phyloP scores from a whole-genome alignment of 169 alveolate genomes.

The Perkinsus marinus region DNA sequence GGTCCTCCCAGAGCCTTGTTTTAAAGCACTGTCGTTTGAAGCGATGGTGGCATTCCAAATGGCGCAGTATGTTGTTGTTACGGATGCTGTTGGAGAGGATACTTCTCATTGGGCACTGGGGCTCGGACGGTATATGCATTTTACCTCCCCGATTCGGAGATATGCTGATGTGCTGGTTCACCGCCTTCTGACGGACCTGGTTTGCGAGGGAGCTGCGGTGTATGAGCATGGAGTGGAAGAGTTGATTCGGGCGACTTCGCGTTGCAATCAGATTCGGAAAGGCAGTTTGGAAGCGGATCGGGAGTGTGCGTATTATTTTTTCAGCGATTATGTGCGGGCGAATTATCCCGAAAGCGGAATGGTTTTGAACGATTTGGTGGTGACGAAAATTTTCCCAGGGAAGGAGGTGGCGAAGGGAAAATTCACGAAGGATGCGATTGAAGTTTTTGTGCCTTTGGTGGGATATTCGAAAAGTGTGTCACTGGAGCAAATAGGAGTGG shows the following conservation, averaged over 20 bases:
- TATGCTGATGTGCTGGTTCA: conserved; percentile 92
- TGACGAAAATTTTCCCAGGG: neutral
- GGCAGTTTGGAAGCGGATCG: neutral
- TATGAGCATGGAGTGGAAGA: neutral
- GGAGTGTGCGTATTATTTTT: neutral
- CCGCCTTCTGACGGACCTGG: conserved; percentile 57
- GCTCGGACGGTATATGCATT: conserved; percentile 84
- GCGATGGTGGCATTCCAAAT: neutral
- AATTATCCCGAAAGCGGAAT: neutral
- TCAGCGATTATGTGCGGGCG: neutral
- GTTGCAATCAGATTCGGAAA: neutral
- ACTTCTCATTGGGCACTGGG: conserved; percentile 86
- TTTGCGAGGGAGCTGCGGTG: conserved; percentile 1
- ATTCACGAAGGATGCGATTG: neutral
- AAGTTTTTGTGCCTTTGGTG: neutral
- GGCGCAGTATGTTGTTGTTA: neutral
- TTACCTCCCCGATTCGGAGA: conserved; percentile 94
- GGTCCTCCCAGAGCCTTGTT: neutral
- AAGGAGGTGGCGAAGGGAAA: neutral
- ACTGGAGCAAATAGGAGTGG: neutral
- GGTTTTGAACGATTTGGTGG: neutral
- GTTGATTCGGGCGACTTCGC: neutral
- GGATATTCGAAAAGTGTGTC: neutral
- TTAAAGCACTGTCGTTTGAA: neutral
- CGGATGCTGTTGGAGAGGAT: conserved; percentile 6